Evolutionary conservation across 225 moss, liverwort and hornwort genomes (phyloP), one percentile per base, ranked within the genome.

Genomic region (Sphagnum contortum): DNA sequence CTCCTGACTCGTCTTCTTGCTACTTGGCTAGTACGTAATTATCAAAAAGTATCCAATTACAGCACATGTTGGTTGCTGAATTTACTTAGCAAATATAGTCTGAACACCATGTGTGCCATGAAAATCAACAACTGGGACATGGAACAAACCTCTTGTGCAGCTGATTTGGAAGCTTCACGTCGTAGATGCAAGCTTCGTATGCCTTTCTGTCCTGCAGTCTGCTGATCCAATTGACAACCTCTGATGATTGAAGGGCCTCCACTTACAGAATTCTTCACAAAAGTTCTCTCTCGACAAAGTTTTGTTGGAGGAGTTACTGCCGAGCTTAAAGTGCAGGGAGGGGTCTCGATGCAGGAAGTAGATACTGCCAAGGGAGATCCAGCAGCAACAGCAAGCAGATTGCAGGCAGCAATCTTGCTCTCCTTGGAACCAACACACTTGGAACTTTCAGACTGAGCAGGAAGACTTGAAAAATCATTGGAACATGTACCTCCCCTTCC

Each of bases 251-350:
- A 75, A 70, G 72, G 71, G 8, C 68, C 68, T 68, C 68, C 75
- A 57, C 75, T 82, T 64, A 75, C 66, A 50, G 74, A 82, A 69
- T 67, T 77, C 68, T 73, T 92, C 48, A 45, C 67, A 61, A 64
- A 71, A 44, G 70, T 55, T 72, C 74, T 90, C 62, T 80, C 88
- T 59, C 76, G 80, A 61, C 55, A 64, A 8, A 64, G 71, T 62
- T 84, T 91, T 50, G 65, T 78, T 66, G 71, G 47, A 68, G 79
- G 72, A 48, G 75, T 70, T 45, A 76, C 79, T 73, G 80, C 76
- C 51, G 77, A 76, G 78, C 80, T 85, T 50, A 84, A 47, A 72
- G 88, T 85, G 54, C 84, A 84, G 47, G 92, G 86, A 74, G 76
- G 83, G 63, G 70, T 74, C 45, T 82, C 82, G 57, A 82, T 67